phyloP scores from a whole-genome alignment of 179 eudicot species.

The Spergularia azorica region DNA sequence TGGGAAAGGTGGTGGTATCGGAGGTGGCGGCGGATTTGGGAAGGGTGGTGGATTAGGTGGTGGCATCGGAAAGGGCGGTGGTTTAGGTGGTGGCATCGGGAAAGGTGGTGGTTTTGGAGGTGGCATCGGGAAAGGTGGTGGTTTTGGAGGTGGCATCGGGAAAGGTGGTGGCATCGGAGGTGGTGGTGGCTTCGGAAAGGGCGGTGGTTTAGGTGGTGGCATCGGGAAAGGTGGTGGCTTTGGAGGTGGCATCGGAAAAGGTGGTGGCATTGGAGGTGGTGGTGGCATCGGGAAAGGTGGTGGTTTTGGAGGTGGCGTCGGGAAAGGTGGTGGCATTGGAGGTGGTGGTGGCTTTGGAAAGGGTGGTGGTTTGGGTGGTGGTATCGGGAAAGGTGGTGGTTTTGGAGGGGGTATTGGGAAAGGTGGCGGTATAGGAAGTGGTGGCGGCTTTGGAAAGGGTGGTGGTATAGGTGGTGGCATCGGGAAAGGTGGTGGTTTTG shows the following conservation, averaged over 20 bases:
- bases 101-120: constrained; percentile 21
- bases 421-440: constrained; percentile 19
- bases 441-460: constrained; percentile 16
- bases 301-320: constrained; percentile 25
- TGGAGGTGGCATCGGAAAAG: constrained; percentile 36
- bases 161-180: constrained; percentile 37
- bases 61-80: constrained; percentile 20
- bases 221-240: constrained; percentile 29
- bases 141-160: constrained; percentile 25
- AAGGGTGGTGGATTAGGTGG: constrained; percentile 21
- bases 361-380: constrained; percentile 10
- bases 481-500: constrained; percentile 27
- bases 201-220: constrained; percentile 32
- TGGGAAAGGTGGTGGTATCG: constrained; percentile 24
- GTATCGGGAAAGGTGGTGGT: constrained; percentile 28
- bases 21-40: constrained; percentile 15
- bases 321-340: neutral
- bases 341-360: no score
- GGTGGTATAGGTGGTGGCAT: constrained; percentile 26
- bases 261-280: constrained; percentile 25
- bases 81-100: constrained; percentile 24
- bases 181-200: constrained; percentile 32
- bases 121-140: constrained; percentile 26
- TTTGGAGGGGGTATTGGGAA: constrained; percentile 20
- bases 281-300: constrained; percentile 34